Percentiles rank a stretch among this genome's conserved stretches.
These are phyloP conservation scores for Tolypocladium ovalisporum DNA, from an alignment of 2,329 filamentous ascomycete species.

Conservation along the genomic window DNA sequence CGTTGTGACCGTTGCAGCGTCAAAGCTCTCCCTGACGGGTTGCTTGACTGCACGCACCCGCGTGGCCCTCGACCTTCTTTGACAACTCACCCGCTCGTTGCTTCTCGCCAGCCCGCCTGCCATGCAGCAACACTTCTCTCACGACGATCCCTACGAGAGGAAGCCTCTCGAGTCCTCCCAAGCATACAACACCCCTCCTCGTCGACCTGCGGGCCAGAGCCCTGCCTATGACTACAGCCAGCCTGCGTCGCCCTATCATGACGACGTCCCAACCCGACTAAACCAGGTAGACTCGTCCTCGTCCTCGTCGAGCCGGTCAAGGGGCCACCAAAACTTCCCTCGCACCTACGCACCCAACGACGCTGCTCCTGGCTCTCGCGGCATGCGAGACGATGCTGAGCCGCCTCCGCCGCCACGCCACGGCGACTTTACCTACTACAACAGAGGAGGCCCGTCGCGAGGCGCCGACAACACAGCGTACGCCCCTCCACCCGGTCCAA, in stretches of 20 bases:
- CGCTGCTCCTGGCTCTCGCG: neutral
- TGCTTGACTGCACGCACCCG: neutral
- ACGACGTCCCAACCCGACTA: slow-evolving; percentile 11
- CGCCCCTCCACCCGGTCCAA: slow-evolving; percentile 8
- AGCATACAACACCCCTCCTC: slow-evolving; percentile 11
- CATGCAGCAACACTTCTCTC: slow-evolving; percentile 23
- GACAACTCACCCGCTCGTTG: neutral
- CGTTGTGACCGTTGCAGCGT: neutral
- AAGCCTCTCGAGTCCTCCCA: slow-evolving; percentile 19
- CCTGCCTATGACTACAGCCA: slow-evolving; percentile 1
- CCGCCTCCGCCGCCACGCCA: slow-evolving; percentile 9
- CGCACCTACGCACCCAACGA: neutral
- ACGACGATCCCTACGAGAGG: slow-evolving; percentile 22
- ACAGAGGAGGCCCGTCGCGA: slow-evolving; percentile 4
- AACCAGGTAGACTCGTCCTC: slow-evolving; percentile 1
- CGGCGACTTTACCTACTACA: slow-evolving; percentile 13
- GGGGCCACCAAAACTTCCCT: neutral
- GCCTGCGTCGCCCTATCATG: slow-evolving; percentile 14
- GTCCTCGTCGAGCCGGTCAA: slow-evolving; percentile 1
- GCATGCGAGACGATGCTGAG: neutral
- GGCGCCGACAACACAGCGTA: slow-evolving; percentile 14
- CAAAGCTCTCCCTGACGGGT: neutral
- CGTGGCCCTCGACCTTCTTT: neutral
- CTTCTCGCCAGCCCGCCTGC: neutral
- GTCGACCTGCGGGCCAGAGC: slow-evolving; percentile 2